Evolutionary conservation across 2,329 filamentous ascomycete species (phyloP).

Genomic region (Cladobotryum protrusum): DNA sequence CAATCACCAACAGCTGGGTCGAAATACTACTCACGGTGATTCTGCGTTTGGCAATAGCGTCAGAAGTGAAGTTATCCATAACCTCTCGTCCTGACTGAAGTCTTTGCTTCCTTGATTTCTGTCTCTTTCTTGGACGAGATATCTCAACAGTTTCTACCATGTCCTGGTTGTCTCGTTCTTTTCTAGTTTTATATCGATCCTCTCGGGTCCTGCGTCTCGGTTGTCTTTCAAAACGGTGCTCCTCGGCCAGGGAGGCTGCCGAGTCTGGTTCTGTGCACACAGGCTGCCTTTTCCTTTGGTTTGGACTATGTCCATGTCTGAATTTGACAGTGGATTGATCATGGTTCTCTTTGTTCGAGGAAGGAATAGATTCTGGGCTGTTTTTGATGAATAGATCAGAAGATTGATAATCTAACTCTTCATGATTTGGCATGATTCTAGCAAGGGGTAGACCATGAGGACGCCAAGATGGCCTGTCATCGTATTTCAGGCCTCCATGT

Average conservation of each 20-base stretch:
- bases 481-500: not conserved
- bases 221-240: conserved; percentile 9
- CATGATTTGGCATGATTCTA: not conserved
- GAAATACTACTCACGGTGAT: conserved; percentile 23
- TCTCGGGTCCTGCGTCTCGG: conserved; percentile 15
- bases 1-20: not conserved
- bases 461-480: conserved; percentile 2
- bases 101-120: conserved; percentile 20
- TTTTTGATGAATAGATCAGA: conserved; percentile 6
- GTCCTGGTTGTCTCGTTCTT: not conserved
- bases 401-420: not conserved
- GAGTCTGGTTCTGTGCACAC: not conserved
- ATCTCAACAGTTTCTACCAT: not conserved
- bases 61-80: conserved; percentile 50
- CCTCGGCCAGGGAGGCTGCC: not conserved
- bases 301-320: not conserved
- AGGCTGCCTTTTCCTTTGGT: not conserved
- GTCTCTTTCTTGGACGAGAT: conserved; percentile 4
- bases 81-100: conserved; percentile 39
- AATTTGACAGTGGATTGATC: not conserved
- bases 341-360: not conserved
- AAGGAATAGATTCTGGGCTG: not conserved
- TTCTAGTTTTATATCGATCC: conserved; percentile 15
- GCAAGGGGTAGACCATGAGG: conserved; percentile 4
- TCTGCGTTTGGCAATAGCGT: conserved; percentile 39